Percentiles rank a stretch among this genome's conserved stretches.
phyloP scores from a whole-genome alignment of 1,284 basidiomycete genomes.

The Termitomyces sp. region DNA sequence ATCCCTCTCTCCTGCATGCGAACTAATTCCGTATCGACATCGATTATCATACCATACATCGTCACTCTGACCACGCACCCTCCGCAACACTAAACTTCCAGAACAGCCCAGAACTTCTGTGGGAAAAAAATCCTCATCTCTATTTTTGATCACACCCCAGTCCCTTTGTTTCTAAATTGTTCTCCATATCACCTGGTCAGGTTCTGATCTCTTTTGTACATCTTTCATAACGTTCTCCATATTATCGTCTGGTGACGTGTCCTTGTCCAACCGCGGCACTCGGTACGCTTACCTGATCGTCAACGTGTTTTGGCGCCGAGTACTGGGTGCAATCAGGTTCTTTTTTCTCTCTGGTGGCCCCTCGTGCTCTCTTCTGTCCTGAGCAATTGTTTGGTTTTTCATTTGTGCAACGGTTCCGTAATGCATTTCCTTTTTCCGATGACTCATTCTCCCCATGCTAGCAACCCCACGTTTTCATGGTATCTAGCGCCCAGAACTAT shows the following conservation, averaged over 20 bases:
- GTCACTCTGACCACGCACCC: neutral
- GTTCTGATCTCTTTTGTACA: neutral
- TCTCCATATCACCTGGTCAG: neutral
- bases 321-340: conserved; percentile 5
- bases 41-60: conserved; percentile 8
- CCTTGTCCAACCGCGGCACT: conserved; percentile 4
- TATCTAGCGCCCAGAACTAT: conserved; percentile 10
- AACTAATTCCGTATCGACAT: conserved; percentile 9
- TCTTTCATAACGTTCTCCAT: neutral
- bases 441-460: neutral
- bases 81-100: neutral
- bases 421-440: neutral
- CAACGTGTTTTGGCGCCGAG: conserved; percentile 13
- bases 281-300: conserved; percentile 13
- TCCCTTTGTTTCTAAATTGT: neutral
- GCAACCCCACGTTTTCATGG: neutral
- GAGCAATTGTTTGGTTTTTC: neutral
- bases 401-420: neutral
- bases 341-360: neutral
- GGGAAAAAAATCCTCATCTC: neutral
- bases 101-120: neutral
- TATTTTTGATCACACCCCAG: neutral
- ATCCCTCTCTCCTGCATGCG: neutral
- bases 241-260: neutral
- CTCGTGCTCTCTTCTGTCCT: neutral